phyloP scores from a whole-genome alignment of 2,329 filamentous ascomycete species.

The Diplocarpon mali region DNA sequence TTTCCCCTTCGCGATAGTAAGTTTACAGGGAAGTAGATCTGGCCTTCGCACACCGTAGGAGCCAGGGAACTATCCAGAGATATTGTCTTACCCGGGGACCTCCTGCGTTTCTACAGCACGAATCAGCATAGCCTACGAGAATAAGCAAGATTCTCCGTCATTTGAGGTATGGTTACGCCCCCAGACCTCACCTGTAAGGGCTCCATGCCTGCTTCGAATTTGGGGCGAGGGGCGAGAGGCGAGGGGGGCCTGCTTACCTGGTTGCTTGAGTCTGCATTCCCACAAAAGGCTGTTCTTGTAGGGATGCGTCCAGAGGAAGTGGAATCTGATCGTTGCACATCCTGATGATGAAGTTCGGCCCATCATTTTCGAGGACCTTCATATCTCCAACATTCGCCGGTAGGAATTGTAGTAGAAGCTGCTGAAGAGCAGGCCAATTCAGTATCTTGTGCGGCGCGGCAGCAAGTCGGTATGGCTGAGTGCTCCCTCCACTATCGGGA shows the following conservation, averaged over 20 bases:
- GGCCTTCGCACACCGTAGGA: too few species aligned
- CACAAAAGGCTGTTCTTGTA: constrained; percentile 20
- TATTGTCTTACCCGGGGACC: constrained; percentile 12
- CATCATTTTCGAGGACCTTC: constrained; percentile 30
- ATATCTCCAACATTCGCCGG: constrained; percentile 27
- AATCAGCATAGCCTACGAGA: neutral
- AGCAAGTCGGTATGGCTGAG: constrained; percentile 21
- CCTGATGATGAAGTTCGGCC: constrained; percentile 28
- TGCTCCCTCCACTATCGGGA: constrained; percentile 3
- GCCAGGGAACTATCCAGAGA: neutral
- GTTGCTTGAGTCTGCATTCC: constrained; percentile 23
- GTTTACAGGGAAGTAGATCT: too few species aligned
- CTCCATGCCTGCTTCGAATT: too few species aligned
- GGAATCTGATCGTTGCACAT: constrained; percentile 19
- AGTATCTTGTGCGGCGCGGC: constrained; percentile 40
- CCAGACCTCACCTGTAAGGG: too few species aligned
- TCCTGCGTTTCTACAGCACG: constrained; percentile 14
- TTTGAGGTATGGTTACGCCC: too few species aligned
- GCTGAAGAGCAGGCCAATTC: constrained; percentile 36
- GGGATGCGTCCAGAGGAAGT: constrained; percentile 20
- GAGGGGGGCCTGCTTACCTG: neutral
- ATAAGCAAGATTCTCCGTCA: too few species aligned
- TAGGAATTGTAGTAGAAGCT: constrained; percentile 29
- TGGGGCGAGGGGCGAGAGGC: too few species aligned
- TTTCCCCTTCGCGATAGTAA: too few species aligned